Conservation (phyloP, 306 rosid genomes). For the Purshia tridentata region DNA sequence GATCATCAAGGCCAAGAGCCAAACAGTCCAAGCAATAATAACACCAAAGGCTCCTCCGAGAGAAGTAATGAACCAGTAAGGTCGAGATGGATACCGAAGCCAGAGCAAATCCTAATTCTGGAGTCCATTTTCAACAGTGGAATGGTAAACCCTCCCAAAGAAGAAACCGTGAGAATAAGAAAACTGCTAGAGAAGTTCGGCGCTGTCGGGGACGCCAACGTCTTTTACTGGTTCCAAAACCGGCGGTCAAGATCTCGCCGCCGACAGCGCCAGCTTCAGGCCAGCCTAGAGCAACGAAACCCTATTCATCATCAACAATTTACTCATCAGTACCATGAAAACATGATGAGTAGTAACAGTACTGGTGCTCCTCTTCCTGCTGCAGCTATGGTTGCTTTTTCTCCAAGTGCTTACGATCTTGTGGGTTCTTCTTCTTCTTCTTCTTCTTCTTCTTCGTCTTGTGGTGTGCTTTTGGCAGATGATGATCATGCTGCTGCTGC, state of each 20-base stretch:
- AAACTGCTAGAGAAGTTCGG: constrained; percentile 86
- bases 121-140: constrained; percentile 99
- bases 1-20: constrained; percentile 38
- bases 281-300: constrained; percentile 45
- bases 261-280: constrained; percentile 87
- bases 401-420: constrained; percentile 22
- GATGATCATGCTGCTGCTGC: neutral
- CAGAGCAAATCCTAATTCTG: constrained; percentile 84
- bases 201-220: constrained; percentile 82
- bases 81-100: constrained; percentile 92
- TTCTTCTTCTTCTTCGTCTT: constrained; percentile 41
- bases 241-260: constrained; percentile 94
- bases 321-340: too few species aligned
- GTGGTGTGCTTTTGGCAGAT: constrained; percentile 20
- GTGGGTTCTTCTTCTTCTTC: constrained; percentile 41
- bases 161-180: constrained; percentile 76
- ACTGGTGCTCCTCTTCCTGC: neutral
- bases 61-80: constrained; percentile 63
- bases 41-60: constrained; percentile 41
- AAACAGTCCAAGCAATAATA: constrained; percentile 27
- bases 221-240: constrained; percentile 98
- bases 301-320: constrained; percentile 2
- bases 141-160: constrained; percentile 90
- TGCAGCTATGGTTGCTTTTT: constrained; percentile 19
- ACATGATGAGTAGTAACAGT: neutral